phyloP scores from a whole-genome alignment of 192 early-diverging fungal species.

The Jimgerdemannia lactiflua region DNA sequence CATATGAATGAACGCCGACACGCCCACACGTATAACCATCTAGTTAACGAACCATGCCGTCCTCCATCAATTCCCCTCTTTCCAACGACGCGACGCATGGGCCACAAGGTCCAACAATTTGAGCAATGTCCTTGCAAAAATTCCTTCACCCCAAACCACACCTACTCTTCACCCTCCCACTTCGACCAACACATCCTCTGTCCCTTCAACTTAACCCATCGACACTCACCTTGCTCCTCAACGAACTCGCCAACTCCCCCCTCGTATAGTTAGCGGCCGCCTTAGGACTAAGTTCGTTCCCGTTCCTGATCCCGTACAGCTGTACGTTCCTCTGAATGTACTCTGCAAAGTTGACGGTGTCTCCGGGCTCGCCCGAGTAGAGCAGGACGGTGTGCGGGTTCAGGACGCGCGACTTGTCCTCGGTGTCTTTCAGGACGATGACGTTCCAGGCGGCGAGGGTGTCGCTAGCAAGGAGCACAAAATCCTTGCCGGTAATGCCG shows the following conservation, averaged over 20 bases:
- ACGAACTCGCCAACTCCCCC: conserved; percentile 79
- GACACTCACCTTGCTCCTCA: conserved; percentile 69
- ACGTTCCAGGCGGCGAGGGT: conserved; percentile 73
- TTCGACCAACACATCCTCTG: conserved; percentile 14
- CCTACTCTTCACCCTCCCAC: not conserved
- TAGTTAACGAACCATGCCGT: no score
- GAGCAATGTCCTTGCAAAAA: no score
- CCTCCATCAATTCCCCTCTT: no score
- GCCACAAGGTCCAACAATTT: no score
- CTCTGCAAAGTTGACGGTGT: conserved; percentile 93
- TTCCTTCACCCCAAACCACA: not conserved
- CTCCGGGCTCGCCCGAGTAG: conserved; percentile 88
- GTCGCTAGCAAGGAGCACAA: conserved; percentile 86
- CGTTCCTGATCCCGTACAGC: conserved; percentile 87
- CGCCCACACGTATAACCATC: no score
- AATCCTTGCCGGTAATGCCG: conserved; percentile 92
- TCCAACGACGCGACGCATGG: no score
- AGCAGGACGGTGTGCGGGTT: conserved; percentile 82
- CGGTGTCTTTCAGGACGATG: conserved; percentile 86
- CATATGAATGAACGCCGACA: no score
- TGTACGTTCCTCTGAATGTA: conserved; percentile 92
- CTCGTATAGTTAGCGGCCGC: conserved; percentile 83
- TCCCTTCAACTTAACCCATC: not conserved
- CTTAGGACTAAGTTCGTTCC: conserved; percentile 73
- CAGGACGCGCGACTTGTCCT: conserved; percentile 89